A percentile compares a stretch with the other conserved stretches of the same genome.
phyloP scores from a whole-genome alignment of 352 stramenopile genomes.

The Phytophthora citrophthora region DNA sequence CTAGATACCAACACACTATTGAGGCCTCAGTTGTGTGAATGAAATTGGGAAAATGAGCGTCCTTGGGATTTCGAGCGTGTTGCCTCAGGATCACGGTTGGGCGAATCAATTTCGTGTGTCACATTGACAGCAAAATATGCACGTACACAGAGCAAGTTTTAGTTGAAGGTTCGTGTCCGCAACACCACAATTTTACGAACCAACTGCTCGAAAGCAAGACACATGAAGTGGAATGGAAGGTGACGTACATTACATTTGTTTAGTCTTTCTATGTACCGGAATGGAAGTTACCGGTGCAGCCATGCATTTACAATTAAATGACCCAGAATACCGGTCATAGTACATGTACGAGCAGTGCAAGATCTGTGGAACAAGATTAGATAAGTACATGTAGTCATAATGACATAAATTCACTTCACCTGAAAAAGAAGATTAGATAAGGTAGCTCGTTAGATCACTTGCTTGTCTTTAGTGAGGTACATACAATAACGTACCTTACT shows the following conservation, averaged over 20 bases:
- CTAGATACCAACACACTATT: not conserved
- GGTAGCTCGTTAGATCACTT: too few species aligned
- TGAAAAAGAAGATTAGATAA: too few species aligned
- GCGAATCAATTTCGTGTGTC: constrained; percentile 5
- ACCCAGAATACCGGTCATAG: too few species aligned
- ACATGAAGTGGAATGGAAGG: too few species aligned
- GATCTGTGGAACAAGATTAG: not conserved
- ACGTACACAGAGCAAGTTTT: not conserved
- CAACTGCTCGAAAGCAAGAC: constrained; percentile 26
- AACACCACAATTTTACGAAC: constrained; percentile 13
- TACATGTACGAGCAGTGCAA: not conserved
- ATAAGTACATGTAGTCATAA: too few species aligned
- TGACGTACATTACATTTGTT: too few species aligned
- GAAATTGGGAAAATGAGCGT: constrained; percentile 27
- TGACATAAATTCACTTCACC: too few species aligned
- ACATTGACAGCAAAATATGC: not conserved
- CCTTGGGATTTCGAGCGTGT: not conserved
- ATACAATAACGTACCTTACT: too few species aligned
- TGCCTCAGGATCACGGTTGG: constrained; percentile 7
- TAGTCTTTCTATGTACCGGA: too few species aligned
- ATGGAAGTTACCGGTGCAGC: too few species aligned
- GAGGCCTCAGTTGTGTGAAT: constrained; percentile 1
- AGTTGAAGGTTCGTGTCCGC: constrained; percentile 2
- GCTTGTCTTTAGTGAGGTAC: too few species aligned
- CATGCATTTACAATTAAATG: too few species aligned